Conservation (phyloP, 495 filamentous ascomycete genomes). For the Penicillium canescens region DNA sequence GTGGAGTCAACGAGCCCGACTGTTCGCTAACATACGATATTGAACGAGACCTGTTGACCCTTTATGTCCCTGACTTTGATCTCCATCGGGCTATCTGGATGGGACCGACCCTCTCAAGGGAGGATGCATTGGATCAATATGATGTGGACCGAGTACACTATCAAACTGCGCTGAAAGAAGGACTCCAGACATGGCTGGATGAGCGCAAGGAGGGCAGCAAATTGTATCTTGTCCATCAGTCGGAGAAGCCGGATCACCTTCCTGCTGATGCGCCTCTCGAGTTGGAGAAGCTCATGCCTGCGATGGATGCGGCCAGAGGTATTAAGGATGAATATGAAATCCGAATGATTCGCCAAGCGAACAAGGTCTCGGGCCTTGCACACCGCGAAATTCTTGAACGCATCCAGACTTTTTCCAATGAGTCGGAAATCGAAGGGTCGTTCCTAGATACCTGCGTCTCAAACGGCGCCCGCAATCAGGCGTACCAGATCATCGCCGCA, state of each 20-base stretch:
- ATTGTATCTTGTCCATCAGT: slow-evolving; percentile 40
- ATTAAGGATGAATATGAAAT: slow-evolving; percentile 84
- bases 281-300: slow-evolving; percentile 50
- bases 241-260: slow-evolving; percentile 46
- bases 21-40: slow-evolving; percentile 85
- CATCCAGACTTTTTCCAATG: slow-evolving; percentile 64
- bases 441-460: slow-evolving; percentile 72
- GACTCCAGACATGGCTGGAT: slow-evolving; percentile 60
- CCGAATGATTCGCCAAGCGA: slow-evolving; percentile 73
- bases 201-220: slow-evolving; percentile 47
- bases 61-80: slow-evolving; percentile 92
- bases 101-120: slow-evolving; percentile 75
- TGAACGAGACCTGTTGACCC: slow-evolving; percentile 64
- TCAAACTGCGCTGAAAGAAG: slow-evolving; percentile 61
- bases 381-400: slow-evolving; percentile 66
- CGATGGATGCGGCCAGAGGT: slow-evolving; percentile 70
- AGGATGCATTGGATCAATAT: slow-evolving; percentile 69
- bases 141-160: slow-evolving; percentile 78
- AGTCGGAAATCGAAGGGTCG: slow-evolving; percentile 78
- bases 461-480: slow-evolving; percentile 70
- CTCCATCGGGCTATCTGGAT: slow-evolving; percentile 89
- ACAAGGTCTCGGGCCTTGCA: slow-evolving; percentile 69
- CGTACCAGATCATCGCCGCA: slow-evolving; percentile 85
- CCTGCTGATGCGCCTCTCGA: slow-evolving; percentile 51
- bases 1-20: slow-evolving; percentile 79